Percentiles rank a stretch among this genome's conserved stretches.
These are phyloP conservation scores for Kuraishia ogatae DNA, from an alignment of 805 yeast species.

Conservation along the genomic window DNA sequence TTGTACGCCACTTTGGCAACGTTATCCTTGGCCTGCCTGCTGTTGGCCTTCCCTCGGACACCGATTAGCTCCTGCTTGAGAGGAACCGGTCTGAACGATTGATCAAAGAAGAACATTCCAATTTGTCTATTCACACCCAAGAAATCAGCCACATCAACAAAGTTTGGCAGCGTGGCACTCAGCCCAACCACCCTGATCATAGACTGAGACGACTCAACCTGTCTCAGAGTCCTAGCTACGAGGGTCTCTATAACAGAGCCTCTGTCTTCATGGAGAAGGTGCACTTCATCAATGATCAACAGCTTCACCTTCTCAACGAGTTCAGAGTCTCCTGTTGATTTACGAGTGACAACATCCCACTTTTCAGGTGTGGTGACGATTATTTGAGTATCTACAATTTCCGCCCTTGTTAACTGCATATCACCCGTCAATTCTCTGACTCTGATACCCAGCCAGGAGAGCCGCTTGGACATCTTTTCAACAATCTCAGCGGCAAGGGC, in stretches of 20 bases:
- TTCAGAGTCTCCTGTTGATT: slow-evolving; percentile 82
- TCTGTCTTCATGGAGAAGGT: slow-evolving; percentile 92
- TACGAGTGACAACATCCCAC: slow-evolving; percentile 94
- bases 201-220: slow-evolving; percentile 89
- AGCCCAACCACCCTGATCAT: slow-evolving; percentile 92
- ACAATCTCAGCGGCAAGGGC: slow-evolving; percentile 97
- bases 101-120: slow-evolving; percentile 94
- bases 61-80: slow-evolving; percentile 83
- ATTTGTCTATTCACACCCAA: slow-evolving; percentile 81
- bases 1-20: slow-evolving; percentile 72
- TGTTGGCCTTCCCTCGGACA: slow-evolving; percentile 78
- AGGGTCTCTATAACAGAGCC: slow-evolving; percentile 95
- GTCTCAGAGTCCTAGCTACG: slow-evolving; percentile 89
- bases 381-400: slow-evolving; percentile 73
- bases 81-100: slow-evolving; percentile 89
- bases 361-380: slow-evolving; percentile 94
- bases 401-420: slow-evolving; percentile 82
- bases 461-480: slow-evolving; percentile 70
- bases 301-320: slow-evolving; percentile 76
- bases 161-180: slow-evolving; percentile 91
- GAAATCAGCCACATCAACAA: slow-evolving; percentile 89
- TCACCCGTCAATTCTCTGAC: slow-evolving; percentile 92
- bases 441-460: slow-evolving; percentile 77
- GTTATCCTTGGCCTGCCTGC: slow-evolving; percentile 60
- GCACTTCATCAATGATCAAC: slow-evolving; percentile 92